Evolutionary conservation across 306 rosid genomes (phyloP).

Genomic region (Vicia villosa): DNA sequence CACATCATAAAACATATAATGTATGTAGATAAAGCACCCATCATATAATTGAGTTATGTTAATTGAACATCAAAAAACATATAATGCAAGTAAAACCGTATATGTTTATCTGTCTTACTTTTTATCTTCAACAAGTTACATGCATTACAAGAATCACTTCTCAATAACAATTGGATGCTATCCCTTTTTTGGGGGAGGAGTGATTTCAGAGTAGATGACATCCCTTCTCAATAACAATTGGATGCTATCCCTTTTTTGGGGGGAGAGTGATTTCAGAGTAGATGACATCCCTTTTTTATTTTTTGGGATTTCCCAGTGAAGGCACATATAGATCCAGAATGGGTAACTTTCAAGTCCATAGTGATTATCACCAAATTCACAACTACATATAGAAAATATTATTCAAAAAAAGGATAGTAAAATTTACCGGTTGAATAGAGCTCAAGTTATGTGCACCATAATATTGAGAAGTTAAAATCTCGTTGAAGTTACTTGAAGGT

Average conservation of each 20-base stretch:
- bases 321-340: conserved; percentile 7
- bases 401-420: not conserved
- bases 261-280: not conserved
- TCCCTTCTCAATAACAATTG: not conserved
- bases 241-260: not conserved
- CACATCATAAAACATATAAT: too few relatives aligned
- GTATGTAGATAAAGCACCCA: too few relatives aligned
- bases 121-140: too few relatives aligned
- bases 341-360: not conserved
- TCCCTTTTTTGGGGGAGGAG: not conserved
- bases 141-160: too few relatives aligned
- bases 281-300: not conserved
- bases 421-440: conserved; percentile 56
- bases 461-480: conserved; percentile 47
- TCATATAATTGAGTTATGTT: too few relatives aligned
- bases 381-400: conserved; percentile 7
- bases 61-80: too few relatives aligned
- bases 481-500: conserved; percentile 43
- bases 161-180: conserved; percentile 2
- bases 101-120: too few relatives aligned
- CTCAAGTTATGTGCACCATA: conserved; percentile 42
- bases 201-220: not conserved
- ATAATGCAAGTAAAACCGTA: too few relatives aligned
- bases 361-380: conserved; percentile 4
- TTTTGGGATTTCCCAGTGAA: not conserved